Evolutionary conservation across 495 filamentous ascomycete species (phyloP).

Genomic region (Trichoderma orchidacearum): DNA sequence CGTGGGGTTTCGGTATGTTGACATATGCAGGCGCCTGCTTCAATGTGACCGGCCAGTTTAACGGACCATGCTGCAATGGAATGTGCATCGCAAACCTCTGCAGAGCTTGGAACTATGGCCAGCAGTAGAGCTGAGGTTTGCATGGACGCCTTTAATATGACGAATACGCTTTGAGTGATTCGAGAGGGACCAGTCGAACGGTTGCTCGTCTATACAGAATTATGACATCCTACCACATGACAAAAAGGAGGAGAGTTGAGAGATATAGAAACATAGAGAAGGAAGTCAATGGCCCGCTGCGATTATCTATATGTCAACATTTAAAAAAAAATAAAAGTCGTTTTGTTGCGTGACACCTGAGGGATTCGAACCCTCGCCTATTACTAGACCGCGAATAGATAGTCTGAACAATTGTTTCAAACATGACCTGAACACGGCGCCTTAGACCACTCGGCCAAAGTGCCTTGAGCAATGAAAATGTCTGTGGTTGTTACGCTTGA

Average conservation of each 20-base stretch:
- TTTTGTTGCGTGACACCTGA: neutral
- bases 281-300: no score
- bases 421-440: neutral
- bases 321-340: neutral
- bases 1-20: neutral
- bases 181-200: no score
- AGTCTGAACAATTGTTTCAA: neutral
- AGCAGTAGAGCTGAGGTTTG: neutral
- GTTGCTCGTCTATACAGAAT: neutral
- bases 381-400: neutral
- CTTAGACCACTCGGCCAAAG: neutral
- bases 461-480: neutral
- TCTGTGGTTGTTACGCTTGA: neutral
- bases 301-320: no score
- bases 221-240: neutral
- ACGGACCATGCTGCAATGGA: conserved; percentile 1
- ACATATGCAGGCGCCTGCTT: neutral
- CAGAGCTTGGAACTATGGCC: neutral
- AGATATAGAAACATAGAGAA: neutral
- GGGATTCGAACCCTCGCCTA: conserved; percentile 1
- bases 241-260: neutral
- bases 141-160: no score
- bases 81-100: neutral
- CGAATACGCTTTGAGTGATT: no score
- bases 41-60: neutral